Percentiles rank a stretch among this genome's conserved stretches.
phyloP scores from a whole-genome alignment of 805 yeast genomes.

The Cyberlindnera maritima region DNA sequence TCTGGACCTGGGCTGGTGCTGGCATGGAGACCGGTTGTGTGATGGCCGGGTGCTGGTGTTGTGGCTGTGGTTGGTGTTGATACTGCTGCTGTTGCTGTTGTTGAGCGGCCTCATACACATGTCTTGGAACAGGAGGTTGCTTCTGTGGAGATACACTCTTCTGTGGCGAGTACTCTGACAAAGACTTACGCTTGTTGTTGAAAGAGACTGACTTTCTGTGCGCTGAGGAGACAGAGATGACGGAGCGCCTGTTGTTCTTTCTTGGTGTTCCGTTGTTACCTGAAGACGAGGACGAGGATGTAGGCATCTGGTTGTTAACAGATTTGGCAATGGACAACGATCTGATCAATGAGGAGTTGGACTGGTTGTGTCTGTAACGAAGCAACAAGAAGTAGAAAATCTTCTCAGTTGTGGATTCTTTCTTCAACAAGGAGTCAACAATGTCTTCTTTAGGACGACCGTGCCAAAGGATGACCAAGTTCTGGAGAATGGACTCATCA shows the following conservation, averaged over 20 bases:
- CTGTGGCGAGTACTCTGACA: constrained; percentile 23
- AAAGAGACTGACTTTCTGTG: constrained; percentile 49
- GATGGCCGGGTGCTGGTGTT: constrained; percentile 3
- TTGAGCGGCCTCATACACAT: constrained; percentile 18
- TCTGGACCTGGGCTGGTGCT: constrained; percentile 6
- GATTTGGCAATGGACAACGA: constrained; percentile 31
- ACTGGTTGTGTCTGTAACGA: constrained; percentile 73
- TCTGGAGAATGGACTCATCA: constrained; percentile 72
- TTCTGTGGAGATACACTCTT: constrained; percentile 20
- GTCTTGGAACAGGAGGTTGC: constrained; percentile 26
- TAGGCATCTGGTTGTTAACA: constrained; percentile 19
- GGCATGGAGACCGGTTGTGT: too few species aligned
- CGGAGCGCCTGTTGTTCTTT: constrained; percentile 39
- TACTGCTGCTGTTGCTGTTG: neutral
- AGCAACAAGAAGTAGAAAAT: constrained; percentile 72
- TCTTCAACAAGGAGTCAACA: constrained; percentile 49
- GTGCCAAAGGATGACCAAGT: constrained; percentile 77
- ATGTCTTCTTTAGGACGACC: constrained; percentile 64
- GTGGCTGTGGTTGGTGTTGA: constrained; percentile 10
- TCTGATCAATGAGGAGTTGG: constrained; percentile 28
- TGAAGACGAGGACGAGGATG: constrained; percentile 15
- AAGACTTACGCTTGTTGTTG: constrained; percentile 28
- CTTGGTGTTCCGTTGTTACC: constrained; percentile 25
- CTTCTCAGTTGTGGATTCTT: constrained; percentile 68
- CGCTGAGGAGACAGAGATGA: constrained; percentile 46